A percentile compares a stretch with the other conserved stretches of the same genome.
Evolutionary conservation across 2,329 filamentous ascomycete genomes (phyloP).

Genomic region (Fusarium nematophilum): DNA sequence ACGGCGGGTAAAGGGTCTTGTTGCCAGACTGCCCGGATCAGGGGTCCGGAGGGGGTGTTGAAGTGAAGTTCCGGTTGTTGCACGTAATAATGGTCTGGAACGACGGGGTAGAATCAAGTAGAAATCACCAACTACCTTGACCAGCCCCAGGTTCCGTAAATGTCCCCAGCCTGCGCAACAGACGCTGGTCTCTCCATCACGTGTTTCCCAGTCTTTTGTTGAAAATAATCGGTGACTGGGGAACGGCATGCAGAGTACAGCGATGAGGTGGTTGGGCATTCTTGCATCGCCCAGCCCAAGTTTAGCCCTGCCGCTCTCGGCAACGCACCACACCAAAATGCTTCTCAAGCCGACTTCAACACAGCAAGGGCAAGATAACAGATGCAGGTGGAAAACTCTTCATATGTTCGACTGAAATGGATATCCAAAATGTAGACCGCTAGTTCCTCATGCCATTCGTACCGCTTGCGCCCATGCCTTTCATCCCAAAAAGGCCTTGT

Average conservation of each 20-base stretch:
- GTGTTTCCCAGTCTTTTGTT: conserved; percentile 10
- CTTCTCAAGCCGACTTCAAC: background rate
- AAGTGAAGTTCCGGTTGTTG: no score
- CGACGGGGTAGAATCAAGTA: no score
- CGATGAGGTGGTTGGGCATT: conserved; percentile 37
- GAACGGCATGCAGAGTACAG: conserved; percentile 3
- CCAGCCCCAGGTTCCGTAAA: conserved; percentile 10
- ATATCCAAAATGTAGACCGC: conserved; percentile 40
- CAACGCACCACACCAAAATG: background rate
- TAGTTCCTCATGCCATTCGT: conserved; percentile 26
- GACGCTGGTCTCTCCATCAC: conserved; percentile 19
- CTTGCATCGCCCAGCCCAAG: conserved; percentile 32
- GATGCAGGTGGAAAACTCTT: no score
- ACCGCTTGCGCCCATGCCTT: conserved; percentile 30
- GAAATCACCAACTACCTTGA: conserved; percentile 9
- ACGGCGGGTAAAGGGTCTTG: no score
- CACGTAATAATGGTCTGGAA: no score
- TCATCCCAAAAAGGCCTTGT: conserved; percentile 17
- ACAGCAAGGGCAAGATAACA: background rate
- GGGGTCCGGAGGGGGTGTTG: conserved; percentile 12
- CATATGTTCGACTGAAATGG: conserved; percentile 36
- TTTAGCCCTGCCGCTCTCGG: conserved; percentile 24
- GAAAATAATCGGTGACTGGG: conserved; percentile 17
- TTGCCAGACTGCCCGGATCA: conserved; percentile 32
- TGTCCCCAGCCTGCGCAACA: no score